Conservation (phyloP, 768 basidiomycete genomes). For the Lactifluus rugatus region DNA sequence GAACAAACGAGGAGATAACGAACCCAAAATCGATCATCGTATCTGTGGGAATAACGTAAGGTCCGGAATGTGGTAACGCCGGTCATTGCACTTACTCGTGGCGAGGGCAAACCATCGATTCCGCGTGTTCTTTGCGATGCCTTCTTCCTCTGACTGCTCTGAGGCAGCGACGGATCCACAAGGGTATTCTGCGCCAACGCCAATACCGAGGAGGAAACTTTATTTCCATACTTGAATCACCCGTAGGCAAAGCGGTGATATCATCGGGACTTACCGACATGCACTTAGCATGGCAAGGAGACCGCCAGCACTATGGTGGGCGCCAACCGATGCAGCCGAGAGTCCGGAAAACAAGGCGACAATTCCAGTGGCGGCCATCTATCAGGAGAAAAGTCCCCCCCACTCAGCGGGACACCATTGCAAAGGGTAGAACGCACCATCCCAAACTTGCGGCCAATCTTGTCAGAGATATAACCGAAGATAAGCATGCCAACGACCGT, state of each 20-base stretch:
- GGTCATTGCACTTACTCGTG: constrained; percentile 50
- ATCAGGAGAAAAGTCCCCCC: neutral
- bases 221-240: neutral
- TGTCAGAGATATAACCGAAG: constrained; percentile 81
- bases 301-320: constrained; percentile 57
- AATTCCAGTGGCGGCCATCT: constrained; percentile 78
- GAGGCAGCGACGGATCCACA: constrained; percentile 83
- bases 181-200: constrained; percentile 83
- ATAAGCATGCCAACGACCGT: constrained; percentile 77
- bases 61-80: neutral
- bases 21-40: constrained; percentile 82
- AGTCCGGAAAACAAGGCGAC: constrained; percentile 77
- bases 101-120: constrained; percentile 83
- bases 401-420: neutral
- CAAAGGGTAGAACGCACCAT: constrained; percentile 48
- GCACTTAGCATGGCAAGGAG: constrained; percentile 70
- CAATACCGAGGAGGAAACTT: constrained; percentile 83
- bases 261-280: constrained; percentile 45
- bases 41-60: constrained; percentile 34
- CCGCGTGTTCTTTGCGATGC: constrained; percentile 69
- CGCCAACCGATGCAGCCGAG: constrained; percentile 75
- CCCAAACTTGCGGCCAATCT: constrained; percentile 63
- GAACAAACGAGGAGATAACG: constrained; percentile 70
- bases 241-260: neutral
- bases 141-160: constrained; percentile 80